Conservation (phyloP, 1,139 yeast species). For the Tardiomyces blankii region DNA sequence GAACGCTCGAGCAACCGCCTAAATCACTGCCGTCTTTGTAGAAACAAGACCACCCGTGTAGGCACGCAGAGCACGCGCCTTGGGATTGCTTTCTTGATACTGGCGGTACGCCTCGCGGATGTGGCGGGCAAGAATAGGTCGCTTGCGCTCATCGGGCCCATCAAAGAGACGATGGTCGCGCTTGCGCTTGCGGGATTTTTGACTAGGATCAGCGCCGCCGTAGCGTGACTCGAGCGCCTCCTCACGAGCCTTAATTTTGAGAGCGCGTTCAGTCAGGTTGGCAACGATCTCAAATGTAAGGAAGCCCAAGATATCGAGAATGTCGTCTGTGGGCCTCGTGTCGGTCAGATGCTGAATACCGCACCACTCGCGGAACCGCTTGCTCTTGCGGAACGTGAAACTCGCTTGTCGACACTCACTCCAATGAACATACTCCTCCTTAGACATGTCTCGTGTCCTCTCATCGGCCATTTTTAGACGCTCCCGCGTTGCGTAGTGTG, state of each 20-base stretch:
- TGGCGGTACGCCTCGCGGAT: slow-evolving; percentile 89
- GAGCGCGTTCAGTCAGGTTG: slow-evolving; percentile 83
- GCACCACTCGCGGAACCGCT: slow-evolving; percentile 94
- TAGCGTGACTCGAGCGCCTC: slow-evolving; percentile 33
- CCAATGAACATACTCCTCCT: slow-evolving; percentile 97
- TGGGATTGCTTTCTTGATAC: slow-evolving; percentile 35
- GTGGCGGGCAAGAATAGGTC: slow-evolving; percentile 75
- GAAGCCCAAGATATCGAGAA: slow-evolving; percentile 89
- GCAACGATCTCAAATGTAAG: slow-evolving; percentile 95
- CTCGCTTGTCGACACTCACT: slow-evolving; percentile 97
- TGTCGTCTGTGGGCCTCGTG: slow-evolving; percentile 91
- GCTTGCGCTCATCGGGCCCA: slow-evolving; percentile 79
- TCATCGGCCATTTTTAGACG: slow-evolving; percentile 90
- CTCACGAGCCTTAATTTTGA: slow-evolving; percentile 65
- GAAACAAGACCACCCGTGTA: not conserved
- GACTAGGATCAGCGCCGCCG: slow-evolving; percentile 14
- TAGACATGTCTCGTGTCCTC: slow-evolving; percentile 85
- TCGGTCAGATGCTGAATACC: slow-evolving; percentile 78
- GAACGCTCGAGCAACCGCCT: not conserved
- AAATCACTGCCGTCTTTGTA: not conserved
- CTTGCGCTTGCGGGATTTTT: slow-evolving; percentile 18
- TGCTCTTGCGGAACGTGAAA: slow-evolving; percentile 86
- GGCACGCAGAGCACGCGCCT: not conserved
- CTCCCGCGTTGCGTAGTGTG: slow-evolving; percentile 77
- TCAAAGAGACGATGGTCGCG: slow-evolving; percentile 63